Percentiles rank a stretch among this genome's conserved stretches.
Conservation (phyloP, 306 rosid genomes). For the Herpetospermum pedunculosum region DNA sequence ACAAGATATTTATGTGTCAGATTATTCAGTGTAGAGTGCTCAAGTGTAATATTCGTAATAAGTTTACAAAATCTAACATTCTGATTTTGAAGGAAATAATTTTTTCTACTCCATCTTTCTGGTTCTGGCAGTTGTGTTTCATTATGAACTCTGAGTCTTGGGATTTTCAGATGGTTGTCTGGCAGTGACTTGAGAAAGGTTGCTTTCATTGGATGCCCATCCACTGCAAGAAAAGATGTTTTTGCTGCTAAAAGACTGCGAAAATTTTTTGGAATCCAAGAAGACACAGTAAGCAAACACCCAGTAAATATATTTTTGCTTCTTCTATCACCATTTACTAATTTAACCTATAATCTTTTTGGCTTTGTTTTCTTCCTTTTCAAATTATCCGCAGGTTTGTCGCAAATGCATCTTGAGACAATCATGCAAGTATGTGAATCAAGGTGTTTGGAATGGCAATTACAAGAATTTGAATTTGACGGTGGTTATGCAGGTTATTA, state of each 20-base stretch:
- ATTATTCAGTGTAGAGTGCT: background rate
- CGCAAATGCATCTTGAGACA: conserved; percentile 27
- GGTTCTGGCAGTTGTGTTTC: background rate
- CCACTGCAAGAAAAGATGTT: conserved; percentile 16
- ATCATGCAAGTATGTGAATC: conserved; percentile 38
- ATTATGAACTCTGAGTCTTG: conserved; percentile 13
- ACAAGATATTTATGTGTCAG: background rate
- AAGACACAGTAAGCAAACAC: conserved; percentile 21
- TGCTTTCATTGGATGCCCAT: conserved; percentile 62
- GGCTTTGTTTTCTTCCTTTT: background rate
- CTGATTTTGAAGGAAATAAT: background rate
- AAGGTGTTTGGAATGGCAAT: conserved; percentile 35
- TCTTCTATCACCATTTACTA: background rate
- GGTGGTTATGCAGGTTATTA: conserved; percentile 32
- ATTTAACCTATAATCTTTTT: background rate
- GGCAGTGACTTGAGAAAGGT: conserved; percentile 61
- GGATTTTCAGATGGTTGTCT: conserved; percentile 60
- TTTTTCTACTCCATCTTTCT: background rate
- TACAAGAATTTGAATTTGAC: conserved; percentile 34
- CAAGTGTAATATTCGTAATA: background rate
- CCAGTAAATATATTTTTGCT: background rate
- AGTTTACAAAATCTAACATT: background rate
- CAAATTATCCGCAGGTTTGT: conserved; percentile 30
- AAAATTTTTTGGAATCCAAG: conserved; percentile 50
- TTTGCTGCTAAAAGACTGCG: conserved; percentile 59